Base-by-base conservation (phyloP, 2,329 filamentous ascomycete genomes). In the Aaosphaeria arxii region DNA sequence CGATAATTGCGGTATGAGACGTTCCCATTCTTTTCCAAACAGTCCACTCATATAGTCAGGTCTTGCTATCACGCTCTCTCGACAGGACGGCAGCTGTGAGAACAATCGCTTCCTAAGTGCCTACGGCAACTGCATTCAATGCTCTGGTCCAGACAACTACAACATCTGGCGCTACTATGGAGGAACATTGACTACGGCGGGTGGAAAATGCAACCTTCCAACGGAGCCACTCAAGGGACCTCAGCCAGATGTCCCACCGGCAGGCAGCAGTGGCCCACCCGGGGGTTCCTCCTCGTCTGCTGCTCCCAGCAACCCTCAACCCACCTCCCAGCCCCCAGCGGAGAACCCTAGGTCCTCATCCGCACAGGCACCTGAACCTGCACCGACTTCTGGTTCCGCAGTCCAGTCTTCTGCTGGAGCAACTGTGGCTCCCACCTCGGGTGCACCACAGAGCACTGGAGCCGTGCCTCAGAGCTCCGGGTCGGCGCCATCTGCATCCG, bases 101-200 rank as follows among this genome's bases (percentile, higher is more conserved):
- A 68, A 71, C 48, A 57, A 65, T 6, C 62, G 43, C 40, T 80
- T 78, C 70, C 52, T 67, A 24, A 54, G 59, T 11, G 63, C 72
- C 51, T 73, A 77, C 60, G 58, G 72, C 28, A 70, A 61, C 30
- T 80, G 77, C 54, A 66, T 77, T 40, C 56, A 67, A 40, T 77
- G 75, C 54, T 67, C 74, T 13, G 62, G 62, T n/a, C 60, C 62
- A 9, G 68, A 73, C 39, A 71, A 74, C 40, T 64, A 67, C 46
- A 63, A 72, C 47, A 75, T 77, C 56, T 77, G 75, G 75, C 55
- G 64, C 40, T 71, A 71, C 61, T 77, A 78, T 51, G 66, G 74
- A 7, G 56, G 49, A 39, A 62, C 65, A 0, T 54, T 77, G 28
- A 62, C 56, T n/a, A 56, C 42, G 11, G 66, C 62, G 3, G 74